Percentiles rank a stretch among this genome's conserved stretches.
phyloP scores from a whole-genome alignment of 2,329 filamentous ascomycete genomes.

The Parascedosporium putredinis region DNA sequence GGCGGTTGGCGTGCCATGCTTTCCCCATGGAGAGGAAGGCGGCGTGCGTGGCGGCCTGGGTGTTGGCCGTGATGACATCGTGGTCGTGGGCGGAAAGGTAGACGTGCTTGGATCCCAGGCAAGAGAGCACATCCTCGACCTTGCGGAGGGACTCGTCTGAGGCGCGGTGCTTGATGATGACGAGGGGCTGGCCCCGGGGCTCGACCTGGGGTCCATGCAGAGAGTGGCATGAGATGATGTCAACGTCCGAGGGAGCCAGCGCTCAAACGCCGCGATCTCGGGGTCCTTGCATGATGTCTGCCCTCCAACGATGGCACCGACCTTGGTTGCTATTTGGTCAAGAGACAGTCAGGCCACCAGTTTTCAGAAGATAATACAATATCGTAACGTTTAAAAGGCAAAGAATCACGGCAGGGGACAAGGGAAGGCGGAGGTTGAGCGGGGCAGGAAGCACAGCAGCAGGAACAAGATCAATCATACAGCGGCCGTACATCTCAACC shows the following conservation, averaged over 20 bases:
- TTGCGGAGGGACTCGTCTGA: conserved; percentile 65
- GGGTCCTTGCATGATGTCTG: conserved; percentile 98
- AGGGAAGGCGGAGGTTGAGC: neutral
- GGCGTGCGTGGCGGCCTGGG: conserved; percentile 93
- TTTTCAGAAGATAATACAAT: too few species aligned
- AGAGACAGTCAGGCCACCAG: conserved; percentile 9
- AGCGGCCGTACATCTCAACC: conserved; percentile 82
- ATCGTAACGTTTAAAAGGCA: neutral
- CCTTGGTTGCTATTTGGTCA: conserved; percentile 66
- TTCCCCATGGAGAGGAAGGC: conserved; percentile 97
- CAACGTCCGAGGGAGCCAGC: conserved; percentile 79
- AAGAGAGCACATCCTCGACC: conserved; percentile 71
- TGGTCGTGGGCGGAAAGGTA: conserved; percentile 79
- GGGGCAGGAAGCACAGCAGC: conserved; percentile 1
- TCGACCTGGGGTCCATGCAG: conserved; percentile 89
- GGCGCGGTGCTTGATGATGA: conserved; percentile 87
- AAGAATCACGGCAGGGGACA: neutral
- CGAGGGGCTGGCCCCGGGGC: conserved; percentile 78
- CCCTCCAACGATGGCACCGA: conserved; percentile 89
- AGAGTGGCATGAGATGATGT: conserved; percentile 93
- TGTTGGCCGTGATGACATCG: conserved; percentile 95
- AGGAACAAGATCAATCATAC: conserved; percentile 52
- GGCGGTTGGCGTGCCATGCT: conserved; percentile 87
- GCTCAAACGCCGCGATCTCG: conserved; percentile 88
- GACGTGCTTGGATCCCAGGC: conserved; percentile 77